These are phyloP conservation scores for Spergularia marina DNA, from an alignment of 148 eudicot genomes.

Conservation along the genomic window DNA sequence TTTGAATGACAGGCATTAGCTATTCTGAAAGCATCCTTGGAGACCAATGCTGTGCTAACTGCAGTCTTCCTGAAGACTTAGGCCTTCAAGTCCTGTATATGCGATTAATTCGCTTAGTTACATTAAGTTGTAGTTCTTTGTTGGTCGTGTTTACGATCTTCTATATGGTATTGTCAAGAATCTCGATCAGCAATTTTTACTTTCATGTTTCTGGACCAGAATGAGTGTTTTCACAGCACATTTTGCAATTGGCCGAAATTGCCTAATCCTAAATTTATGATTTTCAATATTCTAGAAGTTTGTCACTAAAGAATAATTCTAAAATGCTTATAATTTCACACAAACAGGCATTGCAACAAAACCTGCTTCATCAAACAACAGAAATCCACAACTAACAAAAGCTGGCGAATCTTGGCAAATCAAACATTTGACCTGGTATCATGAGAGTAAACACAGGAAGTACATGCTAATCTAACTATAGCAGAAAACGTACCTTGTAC, in stretches of 20 bases:
- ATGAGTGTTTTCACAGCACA: background rate
- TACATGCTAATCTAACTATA: background rate
- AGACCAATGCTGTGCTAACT: conserved; percentile 9
- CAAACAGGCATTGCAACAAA: background rate
- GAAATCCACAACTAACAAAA: background rate
- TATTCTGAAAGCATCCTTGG: conserved; percentile 14
- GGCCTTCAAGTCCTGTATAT: too few relatives aligned
- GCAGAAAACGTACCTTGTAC: conserved; percentile 6
- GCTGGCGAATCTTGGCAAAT: background rate
- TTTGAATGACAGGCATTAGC: conserved; percentile 15
- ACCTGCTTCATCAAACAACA: background rate
- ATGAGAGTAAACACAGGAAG: background rate
- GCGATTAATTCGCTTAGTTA: too few relatives aligned
- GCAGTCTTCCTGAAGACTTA: conserved; percentile 11
- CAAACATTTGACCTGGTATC: background rate
- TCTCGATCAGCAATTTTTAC: too few relatives aligned
- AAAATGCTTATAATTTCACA: background rate
- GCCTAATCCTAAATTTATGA: too few relatives aligned
- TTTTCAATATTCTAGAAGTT: too few relatives aligned
- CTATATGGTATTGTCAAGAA: too few relatives aligned
- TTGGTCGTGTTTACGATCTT: too few relatives aligned
- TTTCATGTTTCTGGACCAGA: too few relatives aligned
- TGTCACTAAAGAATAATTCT: too few relatives aligned
- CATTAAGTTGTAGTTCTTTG: too few relatives aligned
- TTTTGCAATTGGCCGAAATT: too few relatives aligned